Evolutionary conservation across 352 stramenopile genomes (phyloP).

Genomic region (Globisporangium recalcitrans): DNA sequence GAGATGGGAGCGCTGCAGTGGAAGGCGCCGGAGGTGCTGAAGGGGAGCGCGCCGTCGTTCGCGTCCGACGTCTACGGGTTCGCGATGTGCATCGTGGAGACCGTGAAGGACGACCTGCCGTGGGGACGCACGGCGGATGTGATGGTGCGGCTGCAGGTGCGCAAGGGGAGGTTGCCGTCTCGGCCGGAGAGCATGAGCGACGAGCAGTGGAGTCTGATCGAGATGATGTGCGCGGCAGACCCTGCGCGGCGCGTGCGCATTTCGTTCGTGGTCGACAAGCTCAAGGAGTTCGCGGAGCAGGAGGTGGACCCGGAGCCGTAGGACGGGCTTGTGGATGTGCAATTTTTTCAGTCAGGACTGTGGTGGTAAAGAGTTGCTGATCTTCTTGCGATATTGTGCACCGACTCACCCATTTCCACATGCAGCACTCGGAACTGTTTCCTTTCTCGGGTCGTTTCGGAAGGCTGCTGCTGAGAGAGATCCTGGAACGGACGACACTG

Average conservation of each 20-base stretch:
- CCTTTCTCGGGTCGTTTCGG: neutral
- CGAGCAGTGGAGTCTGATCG: constrained; percentile 27
- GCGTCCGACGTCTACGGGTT: constrained; percentile 40
- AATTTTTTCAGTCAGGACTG: no score
- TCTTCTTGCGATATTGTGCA: no score
- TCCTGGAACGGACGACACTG: neutral
- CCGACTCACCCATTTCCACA: neutral
- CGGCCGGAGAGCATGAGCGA: constrained; percentile 24
- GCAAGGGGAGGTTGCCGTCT: constrained; percentile 19
- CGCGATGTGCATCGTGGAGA: constrained; percentile 33
- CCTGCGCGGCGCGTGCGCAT: constrained; percentile 5
- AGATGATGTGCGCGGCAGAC: constrained; percentile 13
- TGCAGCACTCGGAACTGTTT: neutral
- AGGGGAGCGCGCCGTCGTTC: constrained; percentile 9
- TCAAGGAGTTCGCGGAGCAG: constrained; percentile 19
- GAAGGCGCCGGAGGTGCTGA: constrained; percentile 27
- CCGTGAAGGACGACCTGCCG: constrained; percentile 21
- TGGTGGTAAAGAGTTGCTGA: no score
- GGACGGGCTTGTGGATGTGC: neutral
- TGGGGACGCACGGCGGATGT: constrained; percentile 21
- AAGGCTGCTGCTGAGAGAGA: neutral
- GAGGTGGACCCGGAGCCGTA: neutral
- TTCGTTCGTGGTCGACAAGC: constrained; percentile 7
- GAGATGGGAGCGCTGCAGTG: constrained; percentile 13
- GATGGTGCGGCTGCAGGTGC: constrained; percentile 16